phyloP scores from a whole-genome alignment of 768 basidiomycete species.

The Mycena indigotica region DNA sequence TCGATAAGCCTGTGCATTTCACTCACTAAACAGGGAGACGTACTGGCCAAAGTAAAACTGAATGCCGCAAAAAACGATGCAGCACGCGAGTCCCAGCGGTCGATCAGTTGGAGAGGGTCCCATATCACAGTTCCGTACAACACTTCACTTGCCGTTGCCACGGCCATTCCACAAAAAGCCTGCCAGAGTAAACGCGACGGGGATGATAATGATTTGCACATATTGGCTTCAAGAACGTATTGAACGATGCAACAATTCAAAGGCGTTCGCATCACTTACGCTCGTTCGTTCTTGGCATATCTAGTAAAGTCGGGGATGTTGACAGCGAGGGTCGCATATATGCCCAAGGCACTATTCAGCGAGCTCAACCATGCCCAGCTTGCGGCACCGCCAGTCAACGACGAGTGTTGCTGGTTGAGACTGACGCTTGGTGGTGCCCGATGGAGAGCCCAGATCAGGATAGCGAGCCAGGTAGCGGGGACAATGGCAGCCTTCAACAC shows the following conservation, averaged over 20 bases:
- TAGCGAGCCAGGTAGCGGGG: constrained; percentile 65
- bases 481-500: constrained; percentile 67
- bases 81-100: constrained; percentile 82
- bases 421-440: constrained; percentile 65
- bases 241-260: constrained; percentile 5
- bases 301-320: constrained; percentile 90
- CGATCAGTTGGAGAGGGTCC: constrained; percentile 78
- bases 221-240: constrained; percentile 53
- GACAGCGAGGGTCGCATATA: constrained; percentile 71
- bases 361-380: constrained; percentile 82
- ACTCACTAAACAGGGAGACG: not conserved
- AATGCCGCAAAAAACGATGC: constrained; percentile 78
- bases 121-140: constrained; percentile 69
- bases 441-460: constrained; percentile 80
- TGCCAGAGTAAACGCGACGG: constrained; percentile 72
- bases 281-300: constrained; percentile 72
- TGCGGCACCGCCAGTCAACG: constrained; percentile 52
- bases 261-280: constrained; percentile 25
- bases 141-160: constrained; percentile 72
- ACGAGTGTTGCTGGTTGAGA: constrained; percentile 54
- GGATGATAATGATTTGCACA: constrained; percentile 75
- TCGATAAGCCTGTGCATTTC: not conserved
- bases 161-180: constrained; percentile 81
- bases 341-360: constrained; percentile 75
- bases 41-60: constrained; percentile 66